phyloP scores from a whole-genome alignment of 2,329 filamentous ascomycete species.

The Colletotrichum sp. region DNA sequence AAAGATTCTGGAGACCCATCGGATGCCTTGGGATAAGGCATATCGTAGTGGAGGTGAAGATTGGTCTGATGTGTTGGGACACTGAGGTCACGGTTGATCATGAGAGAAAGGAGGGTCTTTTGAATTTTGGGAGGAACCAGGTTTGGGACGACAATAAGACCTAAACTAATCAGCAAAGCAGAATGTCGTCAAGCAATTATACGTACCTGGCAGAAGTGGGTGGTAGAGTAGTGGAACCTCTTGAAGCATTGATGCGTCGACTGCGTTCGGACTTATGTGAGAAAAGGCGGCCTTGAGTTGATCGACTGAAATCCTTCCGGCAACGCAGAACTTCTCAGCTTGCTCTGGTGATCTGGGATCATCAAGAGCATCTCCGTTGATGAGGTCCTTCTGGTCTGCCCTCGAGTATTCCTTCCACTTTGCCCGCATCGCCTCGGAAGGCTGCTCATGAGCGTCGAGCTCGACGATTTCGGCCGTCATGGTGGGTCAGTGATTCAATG shows the following conservation, averaged over 20 bases:
- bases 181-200: not conserved
- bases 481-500: not conserved
- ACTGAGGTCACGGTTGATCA: constrained; percentile 80
- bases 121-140: constrained; percentile 76
- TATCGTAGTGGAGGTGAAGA: constrained; percentile 80
- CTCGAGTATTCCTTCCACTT: constrained; percentile 79
- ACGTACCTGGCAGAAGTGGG: constrained; percentile 69
- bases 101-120: constrained; percentile 68
- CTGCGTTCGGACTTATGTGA: constrained; percentile 38
- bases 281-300: constrained; percentile 49
- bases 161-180: constrained; percentile 46
- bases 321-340: constrained; percentile 48
- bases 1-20: constrained; percentile 45
- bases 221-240: constrained; percentile 66
- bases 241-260: constrained; percentile 31
- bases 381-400: constrained; percentile 56
- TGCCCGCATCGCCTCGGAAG: constrained; percentile 71
- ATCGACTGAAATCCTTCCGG: constrained; percentile 46
- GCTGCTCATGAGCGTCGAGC: constrained; percentile 79
- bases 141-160: constrained; percentile 78
- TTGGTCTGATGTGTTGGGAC: constrained; percentile 83
- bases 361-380: constrained; percentile 61
- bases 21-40: constrained; percentile 58
- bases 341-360: constrained; percentile 40
- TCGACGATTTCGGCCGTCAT: constrained; percentile 51